Evolutionary conservation across 257 asterid species (phyloP).

Genomic region (Fraxinus anomala): DNA sequence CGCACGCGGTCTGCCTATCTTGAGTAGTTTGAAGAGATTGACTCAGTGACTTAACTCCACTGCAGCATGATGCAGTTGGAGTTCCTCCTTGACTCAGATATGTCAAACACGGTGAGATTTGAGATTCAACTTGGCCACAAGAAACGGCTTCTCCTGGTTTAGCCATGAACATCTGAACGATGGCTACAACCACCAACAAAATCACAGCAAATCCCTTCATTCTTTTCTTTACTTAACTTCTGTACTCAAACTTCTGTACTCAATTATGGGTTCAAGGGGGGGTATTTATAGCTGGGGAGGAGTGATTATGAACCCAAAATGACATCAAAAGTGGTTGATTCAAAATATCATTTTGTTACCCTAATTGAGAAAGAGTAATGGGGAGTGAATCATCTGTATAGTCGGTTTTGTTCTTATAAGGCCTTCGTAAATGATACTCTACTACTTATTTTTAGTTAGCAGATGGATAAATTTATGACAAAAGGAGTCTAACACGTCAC

Average conservation of each 20-base stretch:
- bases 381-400: not conserved
- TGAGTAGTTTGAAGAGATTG: conserved; percentile 27
- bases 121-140: conserved; percentile 45
- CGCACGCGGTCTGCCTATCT: conserved; percentile 57
- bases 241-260: not conserved
- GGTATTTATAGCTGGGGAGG: conserved; percentile 27
- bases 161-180: conserved; percentile 28
- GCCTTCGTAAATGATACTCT: not conserved
- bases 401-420: not conserved
- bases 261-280: not conserved
- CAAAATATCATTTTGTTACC: conserved; percentile 4
- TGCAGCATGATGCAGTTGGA: conserved; percentile 44
- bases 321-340: conserved; percentile 33
- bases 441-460: conserved; percentile 23
- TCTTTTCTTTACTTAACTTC: not conserved
- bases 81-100: conserved; percentile 48
- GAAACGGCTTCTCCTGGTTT: conserved; percentile 44
- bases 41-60: conserved; percentile 36
- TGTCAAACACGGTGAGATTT: conserved; percentile 39
- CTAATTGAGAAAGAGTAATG: not conserved
- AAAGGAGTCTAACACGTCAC: not conserved
- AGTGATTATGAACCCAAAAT: conserved; percentile 18
- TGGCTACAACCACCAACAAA: conserved; percentile 35
- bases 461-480: conserved; percentile 28
- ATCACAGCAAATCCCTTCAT: conserved; percentile 44